Percentiles rank a stretch among this genome's conserved stretches.
Evolutionary conservation across 805 yeast genomes (phyloP).

Genomic region (Metschnikowia henanensis): DNA sequence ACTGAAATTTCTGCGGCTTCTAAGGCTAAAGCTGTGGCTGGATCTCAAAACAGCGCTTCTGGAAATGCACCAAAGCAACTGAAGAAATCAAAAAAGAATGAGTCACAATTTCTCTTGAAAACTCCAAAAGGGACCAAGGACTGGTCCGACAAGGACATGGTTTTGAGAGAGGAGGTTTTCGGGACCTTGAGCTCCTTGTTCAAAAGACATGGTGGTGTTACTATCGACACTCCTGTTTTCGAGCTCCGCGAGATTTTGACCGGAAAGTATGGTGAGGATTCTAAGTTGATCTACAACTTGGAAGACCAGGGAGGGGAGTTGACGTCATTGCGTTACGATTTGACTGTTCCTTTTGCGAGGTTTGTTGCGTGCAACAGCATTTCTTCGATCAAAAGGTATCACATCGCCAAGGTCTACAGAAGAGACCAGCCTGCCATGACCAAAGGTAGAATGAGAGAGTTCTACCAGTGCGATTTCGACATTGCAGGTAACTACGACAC

Average conservation of each 20-base stretch:
- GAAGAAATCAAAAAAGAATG: constrained; percentile 42
- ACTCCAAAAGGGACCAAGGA: constrained; percentile 98
- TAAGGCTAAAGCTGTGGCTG: constrained; percentile 7
- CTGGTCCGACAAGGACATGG: constrained; percentile 99
- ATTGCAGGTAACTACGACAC: constrained; percentile 90
- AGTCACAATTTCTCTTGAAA: constrained; percentile 72
- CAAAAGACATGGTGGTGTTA: constrained; percentile 96
- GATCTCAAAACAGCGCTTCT: constrained; percentile 7
- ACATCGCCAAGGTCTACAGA: constrained; percentile 97
- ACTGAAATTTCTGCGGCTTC: constrained; percentile 20
- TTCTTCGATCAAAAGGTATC: constrained; percentile 88
- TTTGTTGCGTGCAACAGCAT: constrained; percentile 95
- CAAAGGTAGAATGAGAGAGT: constrained; percentile 99
- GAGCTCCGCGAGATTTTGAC: constrained; percentile 93
- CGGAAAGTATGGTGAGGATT: constrained; percentile 98
- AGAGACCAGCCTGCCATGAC: constrained; percentile 99
- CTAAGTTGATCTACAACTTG: constrained; percentile 91
- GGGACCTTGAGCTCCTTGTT: constrained; percentile 68
- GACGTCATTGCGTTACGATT: constrained; percentile 91
- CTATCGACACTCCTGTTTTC: constrained; percentile 98
- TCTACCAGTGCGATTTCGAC: constrained; percentile 98
- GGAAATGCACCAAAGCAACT: constrained; percentile 12
- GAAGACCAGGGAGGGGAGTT: constrained; percentile 99
- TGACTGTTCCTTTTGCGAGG: constrained; percentile 98
- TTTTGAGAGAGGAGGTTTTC: constrained; percentile 86